Evolutionary conservation across 2,329 filamentous ascomycete genomes (phyloP).

Genomic region (Aureobasidium sp.): DNA sequence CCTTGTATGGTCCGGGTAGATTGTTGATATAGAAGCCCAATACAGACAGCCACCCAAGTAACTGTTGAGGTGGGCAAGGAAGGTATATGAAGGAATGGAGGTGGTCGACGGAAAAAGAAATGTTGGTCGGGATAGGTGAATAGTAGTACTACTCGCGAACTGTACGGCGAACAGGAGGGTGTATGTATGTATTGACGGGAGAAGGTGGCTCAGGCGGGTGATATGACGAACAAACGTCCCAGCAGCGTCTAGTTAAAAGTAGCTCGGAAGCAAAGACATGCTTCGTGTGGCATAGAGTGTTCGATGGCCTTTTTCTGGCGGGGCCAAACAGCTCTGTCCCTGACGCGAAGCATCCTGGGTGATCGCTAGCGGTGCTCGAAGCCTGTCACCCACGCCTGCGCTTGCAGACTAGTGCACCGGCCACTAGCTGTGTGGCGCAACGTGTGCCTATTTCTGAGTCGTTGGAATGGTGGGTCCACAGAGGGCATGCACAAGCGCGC

Average conservation of each 20-base stretch:
- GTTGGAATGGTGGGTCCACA: slow-evolving; percentile 15
- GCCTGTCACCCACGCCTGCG: slow-evolving; percentile 15
- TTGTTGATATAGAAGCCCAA: slow-evolving; percentile 9
- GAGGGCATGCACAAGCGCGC: slow-evolving; percentile 15
- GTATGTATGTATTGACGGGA: slow-evolving; percentile 15
- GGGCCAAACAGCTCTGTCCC: slow-evolving; percentile 14
- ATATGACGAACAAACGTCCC: slow-evolving; percentile 15
- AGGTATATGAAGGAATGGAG: slow-evolving; percentile 16
- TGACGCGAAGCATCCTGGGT: slow-evolving; percentile 13
- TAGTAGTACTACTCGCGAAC: not conserved
- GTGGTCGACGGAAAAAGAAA: not conserved
- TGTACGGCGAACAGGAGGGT: slow-evolving; percentile 14
- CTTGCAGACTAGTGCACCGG: slow-evolving; percentile 14
- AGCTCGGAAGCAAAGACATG: slow-evolving; percentile 14
- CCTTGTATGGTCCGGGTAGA: not conserved
- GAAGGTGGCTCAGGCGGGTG: slow-evolving; percentile 14
- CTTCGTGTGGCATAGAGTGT: slow-evolving; percentile 16
- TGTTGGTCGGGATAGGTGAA: slow-evolving; percentile 3
- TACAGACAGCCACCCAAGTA: not conserved
- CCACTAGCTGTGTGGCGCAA: slow-evolving; percentile 12
- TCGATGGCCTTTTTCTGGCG: slow-evolving; percentile 14
- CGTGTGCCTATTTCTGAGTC: slow-evolving; percentile 17
- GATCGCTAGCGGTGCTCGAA: slow-evolving; percentile 13
- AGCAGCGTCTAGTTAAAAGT: slow-evolving; percentile 15
- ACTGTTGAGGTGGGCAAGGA: not conserved